Conservation (phyloP, 768 basidiomycete genomes). For the Tricholoma flavovirens region DNA sequence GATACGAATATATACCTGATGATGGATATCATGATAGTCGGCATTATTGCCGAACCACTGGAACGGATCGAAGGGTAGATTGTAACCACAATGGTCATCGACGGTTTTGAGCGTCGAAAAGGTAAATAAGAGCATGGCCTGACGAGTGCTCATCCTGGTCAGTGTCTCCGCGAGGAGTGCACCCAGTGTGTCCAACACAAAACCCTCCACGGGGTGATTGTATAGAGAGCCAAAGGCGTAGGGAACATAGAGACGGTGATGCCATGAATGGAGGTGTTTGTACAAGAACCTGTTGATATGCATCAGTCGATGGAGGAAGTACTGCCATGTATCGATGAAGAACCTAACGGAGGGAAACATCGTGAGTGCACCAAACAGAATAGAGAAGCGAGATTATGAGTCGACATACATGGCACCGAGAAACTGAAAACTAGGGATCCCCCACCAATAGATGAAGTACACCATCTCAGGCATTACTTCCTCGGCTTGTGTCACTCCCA, state of each 20-base stretch:
- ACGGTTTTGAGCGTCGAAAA: conserved; percentile 89
- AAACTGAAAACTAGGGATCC: conserved; percentile 67
- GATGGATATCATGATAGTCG: conserved; percentile 98
- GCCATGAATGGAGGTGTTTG: conserved; percentile 86
- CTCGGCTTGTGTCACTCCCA: conserved; percentile 42
- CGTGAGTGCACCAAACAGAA: neutral
- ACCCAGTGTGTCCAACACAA: conserved; percentile 82
- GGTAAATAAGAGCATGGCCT: conserved; percentile 77
- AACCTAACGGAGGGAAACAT: conserved; percentile 47
- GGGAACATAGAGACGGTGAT: conserved; percentile 94
- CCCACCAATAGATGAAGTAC: conserved; percentile 90
- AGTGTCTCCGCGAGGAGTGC: conserved; percentile 69
- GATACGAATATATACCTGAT: conserved; percentile 54
- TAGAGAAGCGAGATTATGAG: neutral
- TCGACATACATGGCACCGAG: conserved; percentile 76
- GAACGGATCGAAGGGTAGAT: conserved; percentile 84
- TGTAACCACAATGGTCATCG: conserved; percentile 93
- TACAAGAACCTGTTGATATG: conserved; percentile 90
- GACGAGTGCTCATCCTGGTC: conserved; percentile 68
- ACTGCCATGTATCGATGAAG: conserved; percentile 96
- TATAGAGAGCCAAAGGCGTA: conserved; percentile 97
- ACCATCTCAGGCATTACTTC: conserved; percentile 34
- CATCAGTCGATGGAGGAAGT: conserved; percentile 90
- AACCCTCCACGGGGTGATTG: conserved; percentile 95
- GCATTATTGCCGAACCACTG: conserved; percentile 89